Conservation (phyloP, 192 early-diverging fungal genomes). For the Oehlia diaphana region DNA sequence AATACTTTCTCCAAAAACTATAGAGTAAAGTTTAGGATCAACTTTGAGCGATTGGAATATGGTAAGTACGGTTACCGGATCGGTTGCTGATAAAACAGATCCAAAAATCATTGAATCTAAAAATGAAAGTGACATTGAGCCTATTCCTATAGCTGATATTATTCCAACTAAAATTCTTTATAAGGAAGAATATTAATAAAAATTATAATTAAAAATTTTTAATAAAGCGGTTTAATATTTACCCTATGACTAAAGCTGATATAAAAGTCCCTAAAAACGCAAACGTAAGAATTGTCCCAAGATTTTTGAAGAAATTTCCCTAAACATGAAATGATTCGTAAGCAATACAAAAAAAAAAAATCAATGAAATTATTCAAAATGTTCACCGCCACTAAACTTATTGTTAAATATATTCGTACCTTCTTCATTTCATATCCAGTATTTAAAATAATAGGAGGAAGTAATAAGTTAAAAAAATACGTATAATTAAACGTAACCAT, state of each 20-base stretch:
- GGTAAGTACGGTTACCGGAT: conserved; percentile 94
- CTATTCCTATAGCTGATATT: conserved; percentile 68
- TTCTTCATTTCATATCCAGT: conserved; percentile 95
- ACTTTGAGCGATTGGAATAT: conserved; percentile 93
- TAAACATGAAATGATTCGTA: conserved; percentile 22
- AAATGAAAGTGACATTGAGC: conserved; percentile 70
- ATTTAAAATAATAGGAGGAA: conserved; percentile 97
- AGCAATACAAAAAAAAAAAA: background rate
- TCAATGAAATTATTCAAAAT: background rate
- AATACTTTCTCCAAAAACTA: conserved; percentile 95
- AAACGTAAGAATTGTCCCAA: conserved; percentile 89
- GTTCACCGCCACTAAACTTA: background rate
- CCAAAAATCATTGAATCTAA: conserved; percentile 96
- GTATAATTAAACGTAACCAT: conserved; percentile 90
- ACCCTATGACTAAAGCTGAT: conserved; percentile 88
- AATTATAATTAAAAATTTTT: background rate
- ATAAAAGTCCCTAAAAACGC: conserved; percentile 92
- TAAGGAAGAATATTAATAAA: conserved; percentile 6
- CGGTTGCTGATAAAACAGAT: conserved; percentile 92
- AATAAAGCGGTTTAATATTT: conserved; percentile 14
- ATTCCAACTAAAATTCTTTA: conserved; percentile 65
- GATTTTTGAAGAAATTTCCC: conserved; percentile 84
- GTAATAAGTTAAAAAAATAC: conserved; percentile 93
- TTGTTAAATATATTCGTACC: conserved; percentile 38
- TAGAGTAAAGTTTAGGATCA: conserved; percentile 91